Evolutionary conservation across 805 yeast genomes (phyloP).

Genomic region (Myxozyma kluyveri): DNA sequence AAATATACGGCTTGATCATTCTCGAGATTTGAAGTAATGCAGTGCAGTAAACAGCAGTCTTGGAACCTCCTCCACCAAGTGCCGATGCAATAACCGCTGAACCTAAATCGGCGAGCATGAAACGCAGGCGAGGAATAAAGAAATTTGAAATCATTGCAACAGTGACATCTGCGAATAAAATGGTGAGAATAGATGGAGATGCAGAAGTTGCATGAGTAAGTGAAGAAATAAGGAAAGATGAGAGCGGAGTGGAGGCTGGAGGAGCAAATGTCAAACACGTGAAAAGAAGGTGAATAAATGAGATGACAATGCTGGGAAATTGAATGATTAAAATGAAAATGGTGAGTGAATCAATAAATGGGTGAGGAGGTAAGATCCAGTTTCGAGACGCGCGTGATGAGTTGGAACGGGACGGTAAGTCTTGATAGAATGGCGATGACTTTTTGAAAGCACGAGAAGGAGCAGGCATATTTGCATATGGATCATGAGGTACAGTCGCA

Average conservation of each 20-base stretch:
- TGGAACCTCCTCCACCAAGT: slow-evolving; percentile 38
- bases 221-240: slow-evolving; percentile 22
- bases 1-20: slow-evolving; percentile 27
- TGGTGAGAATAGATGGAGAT: slow-evolving; percentile 30
- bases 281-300: slow-evolving; percentile 34
- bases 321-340: slow-evolving; percentile 36
- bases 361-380: slow-evolving; percentile 35
- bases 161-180: slow-evolving; percentile 37
- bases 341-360: slow-evolving; percentile 40
- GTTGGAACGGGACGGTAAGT: neutral
- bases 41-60: slow-evolving; percentile 37
- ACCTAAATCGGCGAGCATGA: slow-evolving; percentile 29
- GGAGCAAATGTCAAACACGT: slow-evolving; percentile 31
- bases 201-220: slow-evolving; percentile 27
- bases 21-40: slow-evolving; percentile 32
- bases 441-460: neutral
- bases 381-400: neutral
- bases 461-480: neutral
- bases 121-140: slow-evolving; percentile 27
- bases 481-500: no score
- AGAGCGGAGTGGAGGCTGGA: slow-evolving; percentile 13
- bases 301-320: slow-evolving; percentile 35
- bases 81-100: slow-evolving; percentile 33
- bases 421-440: neutral
- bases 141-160: slow-evolving; percentile 32